Base-by-base conservation (phyloP, 257 asterid genomes). In the Solanum lycopersicoides region DNA sequence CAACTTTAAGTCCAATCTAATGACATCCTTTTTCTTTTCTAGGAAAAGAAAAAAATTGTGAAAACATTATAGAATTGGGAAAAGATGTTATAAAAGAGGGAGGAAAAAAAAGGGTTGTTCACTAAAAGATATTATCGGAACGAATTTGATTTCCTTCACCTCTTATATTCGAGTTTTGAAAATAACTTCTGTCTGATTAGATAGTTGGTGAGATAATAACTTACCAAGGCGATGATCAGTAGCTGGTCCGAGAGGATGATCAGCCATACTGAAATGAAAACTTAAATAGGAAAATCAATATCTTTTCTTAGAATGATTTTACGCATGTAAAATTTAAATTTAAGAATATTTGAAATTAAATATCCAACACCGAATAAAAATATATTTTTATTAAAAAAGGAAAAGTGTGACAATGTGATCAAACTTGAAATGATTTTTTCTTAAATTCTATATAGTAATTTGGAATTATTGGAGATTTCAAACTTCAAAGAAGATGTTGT, bases 401-500 rank as follows among this genome's bases (percentile, higher is more conserved):
- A 53, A 16, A 53, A 53, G 0, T 16, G 63, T 18, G 23, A 53
- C n/a, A 53, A 16, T 53, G 3, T 18, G 63, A 18, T 18, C n/a
- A 35, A 75, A 45, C 34, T 23, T 12, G 16, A 21, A 23, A 39
- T 16, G 56, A 21, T 68, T 68, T 23, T 75, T 74, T 11, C 32
- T 21, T 41, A 12, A 76, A n/a, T 42, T 42, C 37, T 76, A 20
- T 12, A 14, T n/a, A 42, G 63, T 77, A 25, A 41, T 77, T 77
- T 42, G 83, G 83, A 77, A 77, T 42, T 42, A 42, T 77, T 14
- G 7, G 83, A 77, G 83, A 42, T 63, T 86, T 90, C 93, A 88
- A 90, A 92, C 56, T 88, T 77, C 91, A 85, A 90, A 87, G 90
- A 88, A 88, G 92, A 92, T 92, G 90, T 89, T 92, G 91, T 86